Percentiles rank a stretch among this genome's conserved stretches.
These are phyloP conservation scores for Anisodus tanguticus DNA, from an alignment of 257 asterid genomes.

Conservation along the genomic window DNA sequence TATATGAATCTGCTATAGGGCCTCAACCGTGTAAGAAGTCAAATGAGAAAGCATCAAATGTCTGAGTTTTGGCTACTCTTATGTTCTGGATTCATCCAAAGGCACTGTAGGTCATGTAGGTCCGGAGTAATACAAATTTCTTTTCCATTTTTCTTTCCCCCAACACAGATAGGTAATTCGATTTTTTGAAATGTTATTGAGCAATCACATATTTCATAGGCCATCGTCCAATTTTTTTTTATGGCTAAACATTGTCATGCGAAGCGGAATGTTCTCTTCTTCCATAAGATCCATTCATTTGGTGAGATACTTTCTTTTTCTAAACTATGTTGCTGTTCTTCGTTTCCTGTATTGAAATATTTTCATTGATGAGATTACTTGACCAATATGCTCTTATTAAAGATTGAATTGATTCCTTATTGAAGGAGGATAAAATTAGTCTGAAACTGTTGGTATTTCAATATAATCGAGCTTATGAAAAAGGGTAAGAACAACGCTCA, in stretches of 20 bases:
- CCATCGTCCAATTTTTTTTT: neutral
- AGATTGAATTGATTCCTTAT: neutral
- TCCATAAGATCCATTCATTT: neutral
- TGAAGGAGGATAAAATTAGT: neutral
- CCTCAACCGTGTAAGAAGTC: neutral
- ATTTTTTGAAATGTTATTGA: neutral
- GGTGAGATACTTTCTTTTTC: neutral
- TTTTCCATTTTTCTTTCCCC: neutral
- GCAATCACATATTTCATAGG: conserved; percentile 11
- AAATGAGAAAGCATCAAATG: neutral
- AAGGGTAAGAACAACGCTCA: neutral
- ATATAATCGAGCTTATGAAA: no score
- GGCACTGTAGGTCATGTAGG: conserved; percentile 9
- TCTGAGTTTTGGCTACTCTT: neutral
- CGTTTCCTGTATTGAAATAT: neutral
- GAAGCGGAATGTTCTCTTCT: neutral
- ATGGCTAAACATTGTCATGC: neutral
- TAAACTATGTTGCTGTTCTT: neutral
- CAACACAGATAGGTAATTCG: neutral
- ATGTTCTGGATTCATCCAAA: conserved; percentile 1
- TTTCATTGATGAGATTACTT: neutral
- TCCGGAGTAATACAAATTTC: neutral
- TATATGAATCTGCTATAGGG: neutral
- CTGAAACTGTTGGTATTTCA: neutral
- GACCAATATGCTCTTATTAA: neutral